These are phyloP conservation scores for Cornus controversa DNA, from an alignment of 148 eudicot genomes.

Conservation along the genomic window DNA sequence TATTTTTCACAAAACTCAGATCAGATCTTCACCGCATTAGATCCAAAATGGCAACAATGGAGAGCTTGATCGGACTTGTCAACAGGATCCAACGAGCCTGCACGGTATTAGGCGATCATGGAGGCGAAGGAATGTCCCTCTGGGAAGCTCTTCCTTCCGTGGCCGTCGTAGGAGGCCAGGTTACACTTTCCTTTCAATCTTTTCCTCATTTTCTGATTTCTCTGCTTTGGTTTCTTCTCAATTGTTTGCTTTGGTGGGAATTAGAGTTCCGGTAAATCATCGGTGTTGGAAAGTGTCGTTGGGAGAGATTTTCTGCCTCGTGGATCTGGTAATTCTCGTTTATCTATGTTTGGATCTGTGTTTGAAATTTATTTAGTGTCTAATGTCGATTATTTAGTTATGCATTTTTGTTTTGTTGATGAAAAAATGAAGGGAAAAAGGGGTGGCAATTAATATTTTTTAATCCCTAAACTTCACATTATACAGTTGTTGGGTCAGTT, in stretches of 20 bases:
- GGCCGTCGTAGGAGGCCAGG: slow-evolving; percentile 97
- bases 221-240: not conserved
- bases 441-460: not conserved
- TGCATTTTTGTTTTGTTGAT: not conserved
- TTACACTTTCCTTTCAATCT: slow-evolving; percentile 5
- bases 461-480: not conserved
- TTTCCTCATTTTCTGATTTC: not conserved
- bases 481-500: not conserved
- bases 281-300: slow-evolving; percentile 90
- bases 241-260: slow-evolving; percentile 8
- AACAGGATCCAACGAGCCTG: slow-evolving; percentile 84
- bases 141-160: slow-evolving; percentile 98
- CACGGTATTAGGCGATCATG: slow-evolving; percentile 89
- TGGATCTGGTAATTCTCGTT: slow-evolving; percentile 70
- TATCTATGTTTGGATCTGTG: not conserved
- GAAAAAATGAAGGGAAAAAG: slow-evolving; percentile 4
- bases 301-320: slow-evolving; percentile 99
- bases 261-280: slow-evolving; percentile 98
- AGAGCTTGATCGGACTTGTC: slow-evolving; percentile 82
- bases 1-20: not conserved
- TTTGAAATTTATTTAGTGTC: not conserved
- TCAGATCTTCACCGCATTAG: slow-evolving; percentile 3
- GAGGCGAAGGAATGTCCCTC: slow-evolving; percentile 85
- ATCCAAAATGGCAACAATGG: slow-evolving; percentile 73
- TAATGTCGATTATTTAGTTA: not conserved